Conservation (phyloP, 495 filamentous ascomycete species). For the Daldinia childiae region DNA sequence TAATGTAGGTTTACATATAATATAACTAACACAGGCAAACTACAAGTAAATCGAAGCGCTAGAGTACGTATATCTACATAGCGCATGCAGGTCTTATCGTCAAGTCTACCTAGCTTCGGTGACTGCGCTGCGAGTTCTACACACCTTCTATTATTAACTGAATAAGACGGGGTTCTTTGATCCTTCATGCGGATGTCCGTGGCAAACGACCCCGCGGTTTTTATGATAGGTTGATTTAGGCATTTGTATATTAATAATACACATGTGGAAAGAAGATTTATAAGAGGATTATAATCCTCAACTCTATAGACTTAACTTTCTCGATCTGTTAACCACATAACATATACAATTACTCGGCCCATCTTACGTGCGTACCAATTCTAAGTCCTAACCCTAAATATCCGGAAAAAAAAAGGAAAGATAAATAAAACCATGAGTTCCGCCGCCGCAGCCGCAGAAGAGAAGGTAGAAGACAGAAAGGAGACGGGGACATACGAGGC, state of each 20-base stretch:
- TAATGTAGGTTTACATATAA: too few species aligned
- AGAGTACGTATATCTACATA: too few species aligned
- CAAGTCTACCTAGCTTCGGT: too few species aligned
- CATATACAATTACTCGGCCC: too few species aligned
- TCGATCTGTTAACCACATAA: too few species aligned
- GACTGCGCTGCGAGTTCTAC: too few species aligned
- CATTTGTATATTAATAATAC: background rate
- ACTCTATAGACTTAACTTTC: too few species aligned
- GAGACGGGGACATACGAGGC: slow-evolving; percentile 39
- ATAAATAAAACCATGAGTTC: slow-evolving; percentile 4
- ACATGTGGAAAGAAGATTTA: background rate
- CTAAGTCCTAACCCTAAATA: too few species aligned
- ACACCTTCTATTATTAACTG: background rate
- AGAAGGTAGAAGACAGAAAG: slow-evolving; percentile 8
- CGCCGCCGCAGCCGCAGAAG: background rate
- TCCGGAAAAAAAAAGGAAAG: background rate
- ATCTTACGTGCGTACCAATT: too few species aligned
- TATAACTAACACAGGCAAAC: too few species aligned
- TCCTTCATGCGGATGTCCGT: slow-evolving; percentile 3
- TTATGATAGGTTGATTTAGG: background rate
- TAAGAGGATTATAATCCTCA: too few species aligned
- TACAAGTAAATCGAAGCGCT: background rate
- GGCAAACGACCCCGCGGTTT: background rate
- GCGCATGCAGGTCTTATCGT: too few species aligned
- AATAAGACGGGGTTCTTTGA: background rate